These are phyloP conservation scores for Suillus occidentalis DNA, from an alignment of 768 basidiomycete genomes.

Conservation along the genomic window DNA sequence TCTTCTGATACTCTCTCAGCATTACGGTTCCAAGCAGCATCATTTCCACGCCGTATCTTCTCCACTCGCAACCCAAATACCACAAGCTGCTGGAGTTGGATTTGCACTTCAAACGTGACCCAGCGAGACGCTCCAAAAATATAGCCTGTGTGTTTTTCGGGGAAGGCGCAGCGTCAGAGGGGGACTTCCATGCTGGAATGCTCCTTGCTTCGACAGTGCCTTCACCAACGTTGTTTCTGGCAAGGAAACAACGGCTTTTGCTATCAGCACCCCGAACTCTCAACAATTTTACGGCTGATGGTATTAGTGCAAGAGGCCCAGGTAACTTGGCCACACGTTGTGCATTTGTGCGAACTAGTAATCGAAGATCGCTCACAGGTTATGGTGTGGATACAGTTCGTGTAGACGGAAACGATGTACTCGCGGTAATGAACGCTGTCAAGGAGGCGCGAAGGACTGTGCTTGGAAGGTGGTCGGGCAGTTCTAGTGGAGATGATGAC, in stretches of 20 bases:
- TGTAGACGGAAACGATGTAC: conserved; percentile 91
- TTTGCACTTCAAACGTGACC: conserved; percentile 85
- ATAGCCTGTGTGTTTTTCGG: conserved; percentile 91
- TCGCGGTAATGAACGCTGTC: conserved; percentile 80
- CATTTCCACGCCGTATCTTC: conserved; percentile 96
- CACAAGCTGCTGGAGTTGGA: conserved; percentile 90
- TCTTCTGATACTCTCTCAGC: conserved; percentile 43
- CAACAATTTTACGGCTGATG: conserved; percentile 93
- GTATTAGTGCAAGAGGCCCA: conserved; percentile 88
- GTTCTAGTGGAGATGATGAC: conserved; percentile 90
- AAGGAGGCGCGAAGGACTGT: conserved; percentile 69
- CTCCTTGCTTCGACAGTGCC: conserved; percentile 76
- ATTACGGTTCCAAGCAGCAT: conserved; percentile 79
- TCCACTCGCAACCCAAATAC: conserved; percentile 91
- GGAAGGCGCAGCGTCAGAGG: conserved; percentile 92
- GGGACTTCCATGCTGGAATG: conserved; percentile 93
- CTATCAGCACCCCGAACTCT: conserved; percentile 87
- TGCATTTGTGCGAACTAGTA: background rate
- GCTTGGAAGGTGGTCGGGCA: conserved; percentile 76
- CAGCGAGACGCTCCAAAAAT: conserved; percentile 61
- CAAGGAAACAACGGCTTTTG: conserved; percentile 89
- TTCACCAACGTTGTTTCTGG: conserved; percentile 71
- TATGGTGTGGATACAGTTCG: conserved; percentile 91
- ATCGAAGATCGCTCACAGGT: background rate
- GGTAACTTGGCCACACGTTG: conserved; percentile 33